Conservation (phyloP, 164 flowering plant species). For the Piper longum region DNA sequence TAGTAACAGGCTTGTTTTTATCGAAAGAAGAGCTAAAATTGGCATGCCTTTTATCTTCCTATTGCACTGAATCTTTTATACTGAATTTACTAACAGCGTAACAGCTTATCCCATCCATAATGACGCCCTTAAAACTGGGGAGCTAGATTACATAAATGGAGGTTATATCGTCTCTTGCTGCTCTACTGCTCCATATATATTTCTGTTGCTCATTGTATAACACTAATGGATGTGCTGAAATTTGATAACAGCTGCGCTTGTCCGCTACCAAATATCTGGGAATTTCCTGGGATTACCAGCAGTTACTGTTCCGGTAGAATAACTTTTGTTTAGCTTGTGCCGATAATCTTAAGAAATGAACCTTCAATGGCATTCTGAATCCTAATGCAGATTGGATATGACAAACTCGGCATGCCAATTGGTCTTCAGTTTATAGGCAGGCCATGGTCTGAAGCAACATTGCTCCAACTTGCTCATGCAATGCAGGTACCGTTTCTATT, state of each 20-base stretch:
- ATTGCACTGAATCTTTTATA: neutral
- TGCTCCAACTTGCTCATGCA: slow-evolving; percentile 57
- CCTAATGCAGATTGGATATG: slow-evolving; percentile 67
- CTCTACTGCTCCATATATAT: neutral
- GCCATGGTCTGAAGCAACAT: slow-evolving; percentile 74
- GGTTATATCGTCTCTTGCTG: slow-evolving; percentile 25
- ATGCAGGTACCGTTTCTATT: slow-evolving; percentile 39
- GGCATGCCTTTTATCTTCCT: too few species aligned
- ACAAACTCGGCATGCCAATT: slow-evolving; percentile 73
- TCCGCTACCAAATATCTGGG: slow-evolving; percentile 71
- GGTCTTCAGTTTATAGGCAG: slow-evolving; percentile 90
- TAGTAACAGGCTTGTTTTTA: too few species aligned
- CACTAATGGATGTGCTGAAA: neutral
- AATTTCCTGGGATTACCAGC: slow-evolving; percentile 93
- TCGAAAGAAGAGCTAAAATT: too few species aligned
- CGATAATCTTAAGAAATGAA: neutral
- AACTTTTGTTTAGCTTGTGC: slow-evolving; percentile 1
- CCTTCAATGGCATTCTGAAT: neutral
- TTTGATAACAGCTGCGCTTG: slow-evolving; percentile 63
- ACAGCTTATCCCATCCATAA: slow-evolving; percentile 66
- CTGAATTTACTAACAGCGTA: slow-evolving; percentile 30
- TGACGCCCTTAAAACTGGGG: slow-evolving; percentile 64
- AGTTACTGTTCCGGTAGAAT: slow-evolving; percentile 62
- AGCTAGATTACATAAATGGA: slow-evolving; percentile 89
- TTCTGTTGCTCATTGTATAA: neutral